Conservation (phyloP, 257 asterid genomes). For the Paraleonurus japonicus region DNA sequence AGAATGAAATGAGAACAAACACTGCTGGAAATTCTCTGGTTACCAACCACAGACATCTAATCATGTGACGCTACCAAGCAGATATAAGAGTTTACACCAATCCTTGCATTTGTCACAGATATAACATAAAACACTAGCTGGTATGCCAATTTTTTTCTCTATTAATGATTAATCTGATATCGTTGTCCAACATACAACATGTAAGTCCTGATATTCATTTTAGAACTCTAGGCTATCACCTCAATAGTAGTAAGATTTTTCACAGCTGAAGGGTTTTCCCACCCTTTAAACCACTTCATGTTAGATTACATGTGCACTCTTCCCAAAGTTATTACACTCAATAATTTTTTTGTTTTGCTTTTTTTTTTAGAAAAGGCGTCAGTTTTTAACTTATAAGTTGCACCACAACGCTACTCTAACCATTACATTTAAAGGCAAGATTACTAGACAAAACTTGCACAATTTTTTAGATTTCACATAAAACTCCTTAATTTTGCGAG, state of each 20-base stretch:
- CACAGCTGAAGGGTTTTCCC: not conserved
- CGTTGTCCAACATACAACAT: not conserved
- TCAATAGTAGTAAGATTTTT: not conserved
- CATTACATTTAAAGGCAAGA: not conserved
- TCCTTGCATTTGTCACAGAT: slow-evolving; percentile 7
- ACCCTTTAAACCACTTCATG: not conserved
- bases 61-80: not conserved
- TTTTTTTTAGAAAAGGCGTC: not conserved
- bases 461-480: not conserved
- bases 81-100: not conserved
- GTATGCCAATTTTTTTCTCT: not conserved
- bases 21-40: not conserved
- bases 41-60: not conserved
- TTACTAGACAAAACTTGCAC: not conserved
- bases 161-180: not conserved
- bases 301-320: not conserved
- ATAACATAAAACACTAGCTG: slow-evolving; percentile 2
- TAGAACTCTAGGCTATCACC: slow-evolving; percentile 6
- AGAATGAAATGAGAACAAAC: not conserved
- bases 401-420: not conserved
- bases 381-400: not conserved
- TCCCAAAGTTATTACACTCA: not conserved
- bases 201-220: not conserved
- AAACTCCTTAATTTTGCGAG: not conserved
- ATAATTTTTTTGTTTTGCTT: not conserved